Evolutionary conservation across 345 rosid species (phyloP).

Genomic region (Eucalyptus erythrocorys): DNA sequence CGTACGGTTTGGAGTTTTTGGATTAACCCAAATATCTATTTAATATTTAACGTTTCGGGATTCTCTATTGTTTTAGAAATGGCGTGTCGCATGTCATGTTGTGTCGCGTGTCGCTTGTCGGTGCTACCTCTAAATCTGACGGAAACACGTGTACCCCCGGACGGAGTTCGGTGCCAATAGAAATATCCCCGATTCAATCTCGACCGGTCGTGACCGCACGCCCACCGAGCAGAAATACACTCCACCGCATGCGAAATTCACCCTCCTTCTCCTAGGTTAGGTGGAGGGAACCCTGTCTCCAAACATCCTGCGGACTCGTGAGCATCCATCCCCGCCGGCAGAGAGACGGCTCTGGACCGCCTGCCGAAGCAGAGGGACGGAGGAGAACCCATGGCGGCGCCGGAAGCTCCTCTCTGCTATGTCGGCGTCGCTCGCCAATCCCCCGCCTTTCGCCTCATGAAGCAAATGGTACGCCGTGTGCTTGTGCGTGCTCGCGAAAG

Average conservation of each 20-base stretch:
- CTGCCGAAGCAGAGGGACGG: not conserved
- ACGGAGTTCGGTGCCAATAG: not conserved
- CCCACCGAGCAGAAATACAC: not conserved
- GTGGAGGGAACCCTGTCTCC: not conserved
- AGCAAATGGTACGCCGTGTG: constrained; percentile 55
- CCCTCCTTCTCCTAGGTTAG: not conserved
- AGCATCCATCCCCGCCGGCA: not conserved
- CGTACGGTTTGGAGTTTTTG: too few species aligned
- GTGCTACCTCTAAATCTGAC: not conserved
- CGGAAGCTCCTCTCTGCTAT: constrained; percentile 85
- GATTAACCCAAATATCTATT: too few species aligned
- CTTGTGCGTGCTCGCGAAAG: accelerated
- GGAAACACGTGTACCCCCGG: not conserved
- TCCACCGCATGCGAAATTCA: not conserved
- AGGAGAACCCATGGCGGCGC: constrained; percentile 55
- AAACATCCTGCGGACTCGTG: not conserved
- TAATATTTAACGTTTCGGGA: too few species aligned
- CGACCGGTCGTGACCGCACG: not conserved
- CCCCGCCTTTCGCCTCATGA: constrained; percentile 94
- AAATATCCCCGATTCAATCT: not conserved
- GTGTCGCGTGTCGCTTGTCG: too few species aligned
- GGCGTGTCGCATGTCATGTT: too few species aligned
- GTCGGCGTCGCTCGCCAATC: constrained; percentile 75
- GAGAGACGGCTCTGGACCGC: constrained; percentile 21
- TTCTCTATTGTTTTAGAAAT: too few species aligned